phyloP scores from a whole-genome alignment of 257 asterid species.

The Cordia subcordata region DNA sequence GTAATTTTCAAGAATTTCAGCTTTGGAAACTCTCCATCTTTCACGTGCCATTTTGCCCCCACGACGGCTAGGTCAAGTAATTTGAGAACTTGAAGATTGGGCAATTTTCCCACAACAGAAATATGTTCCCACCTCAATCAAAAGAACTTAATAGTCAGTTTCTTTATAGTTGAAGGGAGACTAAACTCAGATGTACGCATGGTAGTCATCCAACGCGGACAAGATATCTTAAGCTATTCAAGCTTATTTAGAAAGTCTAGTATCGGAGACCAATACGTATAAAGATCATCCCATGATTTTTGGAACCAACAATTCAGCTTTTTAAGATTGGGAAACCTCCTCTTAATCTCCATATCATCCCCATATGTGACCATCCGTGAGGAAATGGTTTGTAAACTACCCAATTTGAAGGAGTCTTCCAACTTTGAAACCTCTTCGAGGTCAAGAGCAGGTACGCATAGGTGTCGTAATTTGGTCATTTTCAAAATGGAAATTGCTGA shows the following conservation, averaged over 20 bases:
- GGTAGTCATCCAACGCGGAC: neutral
- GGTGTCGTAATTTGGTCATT: neutral
- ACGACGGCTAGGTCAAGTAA: neutral
- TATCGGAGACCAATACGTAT: neutral
- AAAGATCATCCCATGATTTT: neutral
- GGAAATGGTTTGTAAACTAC: neutral
- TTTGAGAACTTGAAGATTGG: neutral
- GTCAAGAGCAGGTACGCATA: neutral
- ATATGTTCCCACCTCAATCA: conserved; percentile 5
- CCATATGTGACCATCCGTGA: neutral
- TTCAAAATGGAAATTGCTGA: neutral
- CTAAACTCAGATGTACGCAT: neutral
- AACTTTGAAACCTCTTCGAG: neutral
- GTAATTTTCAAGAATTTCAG: no score
- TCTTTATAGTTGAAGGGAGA: neutral
- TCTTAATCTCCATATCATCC: neutral
- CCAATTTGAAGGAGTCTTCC: neutral
- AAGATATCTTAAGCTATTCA: accelerated
- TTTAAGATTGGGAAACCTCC: conserved; percentile 5
- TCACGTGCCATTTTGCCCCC: neutral
- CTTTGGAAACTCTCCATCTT: neutral
- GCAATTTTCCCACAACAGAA: conserved; percentile 1
- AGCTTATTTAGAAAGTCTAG: neutral
- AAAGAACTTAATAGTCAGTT: neutral
- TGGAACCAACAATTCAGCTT: accelerated